Evolutionary conservation across 139 green algal genomes (phyloP).

Genomic region (Chlamydomonas incerta): DNA sequence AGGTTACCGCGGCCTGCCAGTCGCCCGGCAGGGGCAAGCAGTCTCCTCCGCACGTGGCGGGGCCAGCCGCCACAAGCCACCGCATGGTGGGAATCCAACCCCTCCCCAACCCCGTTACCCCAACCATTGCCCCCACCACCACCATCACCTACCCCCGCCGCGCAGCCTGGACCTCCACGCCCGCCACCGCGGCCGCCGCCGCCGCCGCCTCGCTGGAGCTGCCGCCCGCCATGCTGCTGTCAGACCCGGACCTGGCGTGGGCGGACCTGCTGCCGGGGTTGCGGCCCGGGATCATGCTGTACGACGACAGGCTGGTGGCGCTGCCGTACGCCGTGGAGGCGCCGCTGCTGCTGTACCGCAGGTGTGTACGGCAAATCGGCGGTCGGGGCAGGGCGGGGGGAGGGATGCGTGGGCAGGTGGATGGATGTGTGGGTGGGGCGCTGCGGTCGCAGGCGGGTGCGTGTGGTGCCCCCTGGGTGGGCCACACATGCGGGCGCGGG

Average conservation of each 20-base stretch:
- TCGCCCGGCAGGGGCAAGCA: no score
- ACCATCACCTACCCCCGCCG: neutral
- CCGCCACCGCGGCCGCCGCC: neutral
- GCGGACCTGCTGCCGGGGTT: constrained; percentile 7
- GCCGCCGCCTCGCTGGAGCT: constrained; percentile 4
- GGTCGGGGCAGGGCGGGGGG: no score
- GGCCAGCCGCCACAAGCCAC: no score
- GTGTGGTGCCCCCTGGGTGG: no score
- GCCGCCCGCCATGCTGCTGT: constrained; percentile 1
- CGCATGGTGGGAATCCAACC: no score
- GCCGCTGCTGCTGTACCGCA: constrained; percentile 21
- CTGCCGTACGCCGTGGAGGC: constrained; percentile 25
- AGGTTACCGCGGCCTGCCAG: no score
- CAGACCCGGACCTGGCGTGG: constrained; percentile 1
- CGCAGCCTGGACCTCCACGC: neutral
- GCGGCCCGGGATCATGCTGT: neutral
- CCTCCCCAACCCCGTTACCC: no score
- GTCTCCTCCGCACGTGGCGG: no score
- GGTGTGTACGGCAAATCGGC: neutral
- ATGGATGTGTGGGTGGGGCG: neutral
- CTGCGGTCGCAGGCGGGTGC: no score
- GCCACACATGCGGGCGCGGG: no score
- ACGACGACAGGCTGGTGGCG: neutral
- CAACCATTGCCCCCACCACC: no score
- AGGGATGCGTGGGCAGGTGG: neutral